A percentile compares a stretch with the other conserved stretches of the same genome.
These are phyloP conservation scores for Nymphaea colorata DNA, from an alignment of 164 flowering plant genomes.

Conservation along the genomic window DNA sequence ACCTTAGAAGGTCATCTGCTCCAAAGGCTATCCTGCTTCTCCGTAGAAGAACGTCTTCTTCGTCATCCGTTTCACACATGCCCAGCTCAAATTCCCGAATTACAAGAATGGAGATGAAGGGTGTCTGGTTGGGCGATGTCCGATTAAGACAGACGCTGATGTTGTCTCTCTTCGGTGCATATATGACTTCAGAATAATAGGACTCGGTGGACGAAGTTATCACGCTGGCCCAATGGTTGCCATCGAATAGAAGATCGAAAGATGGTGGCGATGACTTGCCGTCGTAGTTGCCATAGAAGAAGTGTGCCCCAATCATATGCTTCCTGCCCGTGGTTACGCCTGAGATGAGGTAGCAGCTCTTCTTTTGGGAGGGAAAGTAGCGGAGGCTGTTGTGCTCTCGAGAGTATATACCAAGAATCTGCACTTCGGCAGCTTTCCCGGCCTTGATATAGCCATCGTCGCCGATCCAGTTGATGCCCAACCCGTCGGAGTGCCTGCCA, in stretches of 20 bases:
- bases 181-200: slow-evolving; percentile 12
- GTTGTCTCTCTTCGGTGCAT: slow-evolving; percentile 9
- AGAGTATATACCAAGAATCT: not conserved
- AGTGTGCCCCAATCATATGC: slow-evolving; percentile 19
- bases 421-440: slow-evolving; percentile 13
- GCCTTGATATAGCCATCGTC: slow-evolving; percentile 12
- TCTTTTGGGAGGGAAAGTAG: slow-evolving; percentile 20
- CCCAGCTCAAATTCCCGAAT: slow-evolving; percentile 15
- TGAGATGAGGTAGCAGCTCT: slow-evolving; percentile 22
- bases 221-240: slow-evolving; percentile 19
- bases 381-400: slow-evolving; percentile 19
- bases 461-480: slow-evolving; percentile 12
- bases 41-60: not conserved
- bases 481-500: slow-evolving; percentile 8
- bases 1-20: not conserved
- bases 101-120: slow-evolving; percentile 32
- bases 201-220: not conserved
- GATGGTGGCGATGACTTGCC: slow-evolving; percentile 21
- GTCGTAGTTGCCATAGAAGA: slow-evolving; percentile 27
- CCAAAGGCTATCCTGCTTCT: not conserved
- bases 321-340: slow-evolving; percentile 1
- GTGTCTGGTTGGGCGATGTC: slow-evolving; percentile 19
- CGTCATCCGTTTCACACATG: slow-evolving; percentile 7
- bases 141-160: slow-evolving; percentile 25
- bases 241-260: slow-evolving; percentile 26